phyloP scores from a whole-genome alignment of 2,329 filamentous ascomycete genomes.

The Beauveria sp. region DNA sequence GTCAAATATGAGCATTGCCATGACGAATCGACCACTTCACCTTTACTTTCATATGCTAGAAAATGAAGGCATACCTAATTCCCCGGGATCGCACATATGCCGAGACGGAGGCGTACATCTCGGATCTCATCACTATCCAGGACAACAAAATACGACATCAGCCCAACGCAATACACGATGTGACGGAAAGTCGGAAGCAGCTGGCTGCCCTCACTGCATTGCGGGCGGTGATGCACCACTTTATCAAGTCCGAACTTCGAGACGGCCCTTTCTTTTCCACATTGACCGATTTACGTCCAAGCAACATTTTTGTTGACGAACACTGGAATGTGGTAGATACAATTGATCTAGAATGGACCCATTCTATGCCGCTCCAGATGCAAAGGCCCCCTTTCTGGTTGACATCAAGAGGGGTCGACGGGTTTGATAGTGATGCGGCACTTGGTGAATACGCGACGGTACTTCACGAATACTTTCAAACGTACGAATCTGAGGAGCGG shows the following conservation, averaged over 20 bases:
- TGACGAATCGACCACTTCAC: conserved; percentile 26
- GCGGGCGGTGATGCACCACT: conserved; percentile 19
- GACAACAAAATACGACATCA: conserved; percentile 25
- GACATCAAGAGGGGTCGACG: background rate
- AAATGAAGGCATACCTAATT: conserved; percentile 26
- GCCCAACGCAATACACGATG: conserved; percentile 24
- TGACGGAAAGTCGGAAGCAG: conserved; percentile 21
- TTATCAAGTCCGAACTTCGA: conserved; percentile 14
- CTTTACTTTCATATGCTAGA: conserved; percentile 24
- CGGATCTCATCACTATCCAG: conserved; percentile 25
- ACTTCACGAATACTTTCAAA: background rate
- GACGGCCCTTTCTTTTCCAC: conserved; percentile 24
- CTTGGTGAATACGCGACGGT: background rate
- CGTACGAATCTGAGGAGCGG: background rate
- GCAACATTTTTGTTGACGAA: conserved; percentile 28
- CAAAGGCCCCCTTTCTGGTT: background rate
- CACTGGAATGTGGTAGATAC: conserved; percentile 23
- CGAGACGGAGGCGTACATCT: conserved; percentile 20
- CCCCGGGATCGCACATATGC: conserved; percentile 23
- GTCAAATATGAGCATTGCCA: conserved; percentile 15
- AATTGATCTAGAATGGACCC: conserved; percentile 16
- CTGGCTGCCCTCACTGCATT: conserved; percentile 22
- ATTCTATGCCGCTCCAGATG: background rate
- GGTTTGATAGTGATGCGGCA: background rate
- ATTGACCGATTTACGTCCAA: conserved; percentile 29